These are phyloP conservation scores for Cytospora mali DNA, from an alignment of 2,329 filamentous ascomycete species.

Conservation along the genomic window DNA sequence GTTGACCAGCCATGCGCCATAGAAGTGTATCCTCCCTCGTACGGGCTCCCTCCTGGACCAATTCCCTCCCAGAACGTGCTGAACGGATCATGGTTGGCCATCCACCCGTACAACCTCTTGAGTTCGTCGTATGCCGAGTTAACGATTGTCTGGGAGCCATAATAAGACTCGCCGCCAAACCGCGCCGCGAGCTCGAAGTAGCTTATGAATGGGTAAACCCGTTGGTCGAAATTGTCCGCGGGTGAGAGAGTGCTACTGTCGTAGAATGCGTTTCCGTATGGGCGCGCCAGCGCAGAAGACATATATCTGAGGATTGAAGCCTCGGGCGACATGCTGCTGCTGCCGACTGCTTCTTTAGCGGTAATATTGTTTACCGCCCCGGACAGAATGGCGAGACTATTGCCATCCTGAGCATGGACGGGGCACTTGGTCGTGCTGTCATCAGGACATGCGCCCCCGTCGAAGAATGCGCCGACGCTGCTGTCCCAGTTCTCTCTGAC, in stretches of 20 bases:
- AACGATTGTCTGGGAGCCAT: constrained; percentile 30
- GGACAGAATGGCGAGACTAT: constrained; percentile 48
- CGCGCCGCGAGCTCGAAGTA: constrained; percentile 57
- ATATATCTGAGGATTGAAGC: constrained; percentile 45
- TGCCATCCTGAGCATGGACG: constrained; percentile 55
- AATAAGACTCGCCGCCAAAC: constrained; percentile 37
- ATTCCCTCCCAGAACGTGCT: constrained; percentile 57
- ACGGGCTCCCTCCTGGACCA: constrained; percentile 44
- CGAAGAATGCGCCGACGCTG: constrained; percentile 47
- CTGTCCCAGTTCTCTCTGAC: constrained; percentile 46
- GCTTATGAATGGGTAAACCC: constrained; percentile 55
- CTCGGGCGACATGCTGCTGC: constrained; percentile 29
- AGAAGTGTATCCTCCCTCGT: constrained; percentile 50
- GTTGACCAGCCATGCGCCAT: constrained; percentile 56
- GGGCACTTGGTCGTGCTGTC: constrained; percentile 34
- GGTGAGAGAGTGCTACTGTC: constrained; percentile 45
- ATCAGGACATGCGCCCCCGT: constrained; percentile 40
- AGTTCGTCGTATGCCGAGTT: constrained; percentile 48
- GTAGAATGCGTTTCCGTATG: constrained; percentile 56
- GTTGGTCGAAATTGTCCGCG: constrained; percentile 41
- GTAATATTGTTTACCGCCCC: constrained; percentile 37
- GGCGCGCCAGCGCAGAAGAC: constrained; percentile 37
- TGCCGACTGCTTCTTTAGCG: neutral
- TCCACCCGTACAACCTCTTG: constrained; percentile 52
- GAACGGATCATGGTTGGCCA: constrained; percentile 49